Percentiles rank a stretch among this genome's conserved stretches.
Conservation (phyloP, 805 yeast species). For the Isabelozyma pseudorhagii region DNA sequence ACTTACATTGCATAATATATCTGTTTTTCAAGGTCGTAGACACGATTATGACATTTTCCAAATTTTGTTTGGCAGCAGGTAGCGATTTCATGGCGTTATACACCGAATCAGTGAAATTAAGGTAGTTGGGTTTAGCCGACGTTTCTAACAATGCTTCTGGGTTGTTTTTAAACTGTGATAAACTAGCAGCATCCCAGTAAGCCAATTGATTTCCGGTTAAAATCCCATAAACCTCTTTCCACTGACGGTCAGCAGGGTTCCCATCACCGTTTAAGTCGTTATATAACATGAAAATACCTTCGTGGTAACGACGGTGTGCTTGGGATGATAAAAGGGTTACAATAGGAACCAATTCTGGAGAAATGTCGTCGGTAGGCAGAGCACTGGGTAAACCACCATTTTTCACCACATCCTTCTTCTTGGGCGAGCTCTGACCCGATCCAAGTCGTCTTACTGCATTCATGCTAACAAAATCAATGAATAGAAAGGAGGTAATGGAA, state of each 20-base stretch:
- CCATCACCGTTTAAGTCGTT: slow-evolving; percentile 83
- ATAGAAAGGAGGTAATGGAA: not conserved
- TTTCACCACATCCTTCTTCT: slow-evolving; percentile 3
- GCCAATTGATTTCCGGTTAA: slow-evolving; percentile 89
- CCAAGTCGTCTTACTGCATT: slow-evolving; percentile 1
- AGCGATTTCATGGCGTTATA: slow-evolving; percentile 68
- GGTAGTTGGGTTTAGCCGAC: slow-evolving; percentile 76
- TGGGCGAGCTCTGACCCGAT: slow-evolving; percentile 6
- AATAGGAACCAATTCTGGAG: slow-evolving; percentile 62
- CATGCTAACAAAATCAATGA: not conserved
- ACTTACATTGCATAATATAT: slow-evolving; percentile 73
- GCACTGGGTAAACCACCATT: not conserved
- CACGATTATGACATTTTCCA: slow-evolving; percentile 78
- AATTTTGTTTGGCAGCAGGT: slow-evolving; percentile 61
- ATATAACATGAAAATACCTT: slow-evolving; percentile 71
- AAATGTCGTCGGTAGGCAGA: slow-evolving; percentile 18
- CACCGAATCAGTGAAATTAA: slow-evolving; percentile 87
- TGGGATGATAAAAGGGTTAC: slow-evolving; percentile 74
- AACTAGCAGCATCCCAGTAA: slow-evolving; percentile 78
- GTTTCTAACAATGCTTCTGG: slow-evolving; percentile 55
- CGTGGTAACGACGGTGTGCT: slow-evolving; percentile 68
- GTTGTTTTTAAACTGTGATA: slow-evolving; percentile 51
- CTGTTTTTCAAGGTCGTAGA: slow-evolving; percentile 92
- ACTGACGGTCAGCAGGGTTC: slow-evolving; percentile 72
- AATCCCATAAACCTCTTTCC: slow-evolving; percentile 93